phyloP scores from a whole-genome alignment of 441 rosid genomes.

The Isatis lusitanica region DNA sequence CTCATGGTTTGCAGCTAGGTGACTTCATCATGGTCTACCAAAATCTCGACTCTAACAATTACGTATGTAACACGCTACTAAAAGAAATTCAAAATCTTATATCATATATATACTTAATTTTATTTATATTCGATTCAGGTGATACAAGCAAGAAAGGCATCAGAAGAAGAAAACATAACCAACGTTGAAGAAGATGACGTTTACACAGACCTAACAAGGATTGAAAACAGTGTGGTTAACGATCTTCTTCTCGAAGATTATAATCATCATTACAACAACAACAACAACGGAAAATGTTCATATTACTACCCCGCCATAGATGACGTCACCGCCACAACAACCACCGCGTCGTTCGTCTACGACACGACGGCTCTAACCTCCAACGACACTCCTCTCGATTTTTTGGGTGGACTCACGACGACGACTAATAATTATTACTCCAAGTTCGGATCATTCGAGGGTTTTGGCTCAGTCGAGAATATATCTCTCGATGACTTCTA shows the following conservation, averaged over 20 bases:
- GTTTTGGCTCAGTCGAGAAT: slow-evolving; percentile 80
- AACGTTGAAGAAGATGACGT: slow-evolving; percentile 50
- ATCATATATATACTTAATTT: not conserved
- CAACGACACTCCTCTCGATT: slow-evolving; percentile 81
- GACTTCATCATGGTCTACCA: slow-evolving; percentile 81
- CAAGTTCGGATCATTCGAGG: slow-evolving; percentile 56
- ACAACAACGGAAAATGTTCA: slow-evolving; percentile 42
- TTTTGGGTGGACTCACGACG: slow-evolving; percentile 65
- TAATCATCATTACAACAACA: slow-evolving; percentile 42
- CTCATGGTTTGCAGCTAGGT: slow-evolving; percentile 79
- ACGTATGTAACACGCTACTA: slow-evolving; percentile 45
- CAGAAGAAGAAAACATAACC: slow-evolving; percentile 42
- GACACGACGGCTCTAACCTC: slow-evolving; percentile 69
- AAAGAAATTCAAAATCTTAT: not conserved
- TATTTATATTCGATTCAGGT: slow-evolving; percentile 44
- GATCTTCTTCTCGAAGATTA: slow-evolving; percentile 52
- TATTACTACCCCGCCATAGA: slow-evolving; percentile 50
- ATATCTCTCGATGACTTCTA: slow-evolving; percentile 78
- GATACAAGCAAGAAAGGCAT: slow-evolving; percentile 85
- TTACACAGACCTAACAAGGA: slow-evolving; percentile 52
- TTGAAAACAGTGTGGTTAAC: slow-evolving; percentile 38
- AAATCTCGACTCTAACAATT: slow-evolving; percentile 57
- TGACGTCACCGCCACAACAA: slow-evolving; percentile 34
- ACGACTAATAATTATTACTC: slow-evolving; percentile 41
- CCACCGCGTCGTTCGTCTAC: slow-evolving; percentile 60